Base-by-base conservation (phyloP, 2,329 filamentous ascomycete species). In the Penicillium crustosum region DNA sequence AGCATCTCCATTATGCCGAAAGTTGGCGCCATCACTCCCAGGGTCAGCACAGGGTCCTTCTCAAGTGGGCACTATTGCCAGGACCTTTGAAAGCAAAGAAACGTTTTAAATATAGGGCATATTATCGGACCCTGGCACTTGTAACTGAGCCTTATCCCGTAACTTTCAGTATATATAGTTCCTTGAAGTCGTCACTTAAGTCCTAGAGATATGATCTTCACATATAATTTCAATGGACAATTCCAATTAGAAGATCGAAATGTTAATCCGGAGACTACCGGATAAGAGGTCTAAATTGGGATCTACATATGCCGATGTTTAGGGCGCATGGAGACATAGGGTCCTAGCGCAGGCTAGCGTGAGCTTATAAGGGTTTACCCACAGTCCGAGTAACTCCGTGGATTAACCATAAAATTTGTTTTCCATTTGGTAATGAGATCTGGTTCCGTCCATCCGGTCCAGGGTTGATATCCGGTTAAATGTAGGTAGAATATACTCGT, bases 381-480 rank as follows among this genome's bases (percentile, higher is more conserved):
- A 12, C 1, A 33, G 12, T 33, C 31, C 48, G 41, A 56, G 48
- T 15, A 57, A 15, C 41, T 52, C 41, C 33, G 47, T 21, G 47
- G 27, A 25, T 36, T 50, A 49, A 49, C 38, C 38, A 49, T 49
- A 49, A 49, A 55, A 35, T 27, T 27, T 35, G 27, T 53, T 53
- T 53, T 25, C 25, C 25, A 25, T 23, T 49, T 6, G 13, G 17
- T 12, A 44, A 19, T 15, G 38, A 43, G 25, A 33, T 25, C 6
- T 31, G 12, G 10, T 19, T 21, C 12, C 5, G 12, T 35, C 33
- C 33, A 17, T 7, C 15, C 9, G 27, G 9, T 27, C 27, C 27
- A 27, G 9, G 25, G 25, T 27, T 27, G 25, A 27, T 27, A 9
- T 27, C 27, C 27, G 27, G 27, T 27, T 27, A 27, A 9, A 25